Evolutionary conservation across 805 yeast genomes (phyloP), one percentile per base, ranked within the genome.

Genomic region (Starmerella bacillaris): DNA sequence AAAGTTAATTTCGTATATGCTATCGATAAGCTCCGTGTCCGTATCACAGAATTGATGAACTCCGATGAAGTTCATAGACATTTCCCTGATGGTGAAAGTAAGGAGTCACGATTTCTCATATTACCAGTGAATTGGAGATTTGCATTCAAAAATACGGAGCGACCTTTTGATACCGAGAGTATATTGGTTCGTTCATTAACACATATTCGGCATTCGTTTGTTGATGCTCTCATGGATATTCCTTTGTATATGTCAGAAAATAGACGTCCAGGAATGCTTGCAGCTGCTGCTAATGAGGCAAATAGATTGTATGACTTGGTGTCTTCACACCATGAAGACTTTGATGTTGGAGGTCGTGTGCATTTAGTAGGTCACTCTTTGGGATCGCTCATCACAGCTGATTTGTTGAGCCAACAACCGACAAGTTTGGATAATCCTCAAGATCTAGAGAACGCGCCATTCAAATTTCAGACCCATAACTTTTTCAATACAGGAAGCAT

Each of bases 41-140:
- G 45, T 19, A 48, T 60, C 18, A 43, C 49, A 7, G 47, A 51
- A 8, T 50, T 48, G 18, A 44, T 46, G 17, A 38, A 43, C 4
- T 27, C 39, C 18, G 44, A 43, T 0, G 44, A 46, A 3, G 42
- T 49, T 5, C 36, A 38, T 16, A 37, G 28, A 5, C 45, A 37
- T 30, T 39, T 48, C 19, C 37, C 33, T 34, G 42, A 37, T 36
- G 33, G 29, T 19, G 24, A 26, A 17, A 29, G 22, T 15, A 16
- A 12, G 20, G 18, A 45, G 21, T 31, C 33, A 37, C 30, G 50
- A 3, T 45, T 46, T n/a, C 40, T 57, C 32, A 49, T 58, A 4
- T 59, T 86, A 16, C 96, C 98, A 0, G 74, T 86, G 26, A 70
- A 86, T 21, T 86, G 98, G 98, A 65, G 98, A 38, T 75, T 78